Evolutionary conservation across 306 rosid genomes (phyloP).

Genomic region (Heteromeles arbutifolia): DNA sequence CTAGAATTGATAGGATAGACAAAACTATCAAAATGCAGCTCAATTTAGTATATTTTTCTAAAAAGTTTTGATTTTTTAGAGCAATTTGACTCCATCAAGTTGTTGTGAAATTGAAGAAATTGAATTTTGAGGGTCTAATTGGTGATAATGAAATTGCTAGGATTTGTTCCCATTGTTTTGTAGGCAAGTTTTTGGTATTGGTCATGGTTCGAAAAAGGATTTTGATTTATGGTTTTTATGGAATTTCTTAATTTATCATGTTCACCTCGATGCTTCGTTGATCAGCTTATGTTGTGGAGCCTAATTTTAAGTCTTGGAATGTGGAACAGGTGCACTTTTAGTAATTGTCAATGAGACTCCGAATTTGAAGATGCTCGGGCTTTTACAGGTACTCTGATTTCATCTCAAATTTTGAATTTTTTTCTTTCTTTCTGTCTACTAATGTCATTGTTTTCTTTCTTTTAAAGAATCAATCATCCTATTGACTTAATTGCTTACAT

Average conservation of each 20-base stretch:
- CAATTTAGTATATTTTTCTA: no score
- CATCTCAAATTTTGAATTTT: background rate
- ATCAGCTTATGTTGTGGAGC: conserved; percentile 13
- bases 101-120: conserved; percentile 1
- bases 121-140: background rate
- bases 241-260: background rate
- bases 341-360: conserved; percentile 75
- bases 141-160: background rate
- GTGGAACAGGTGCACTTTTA: conserved; percentile 72
- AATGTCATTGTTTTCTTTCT: background rate
- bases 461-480: background rate
- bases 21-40: background rate
- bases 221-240: background rate
- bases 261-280: background rate
- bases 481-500: background rate
- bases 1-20: background rate
- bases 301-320: conserved; percentile 17
- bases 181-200: background rate
- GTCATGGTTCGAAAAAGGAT: background rate
- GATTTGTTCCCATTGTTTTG: background rate
- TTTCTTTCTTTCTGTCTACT: background rate
- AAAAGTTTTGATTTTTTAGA: background rate
- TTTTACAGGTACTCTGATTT: conserved; percentile 55
- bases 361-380: conserved; percentile 87
- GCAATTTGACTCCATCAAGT: background rate